A percentile compares a stretch with the other conserved stretches of the same genome.
These are phyloP conservation scores for Cornus controversa DNA, from an alignment of 148 eudicot genomes.

Conservation along the genomic window DNA sequence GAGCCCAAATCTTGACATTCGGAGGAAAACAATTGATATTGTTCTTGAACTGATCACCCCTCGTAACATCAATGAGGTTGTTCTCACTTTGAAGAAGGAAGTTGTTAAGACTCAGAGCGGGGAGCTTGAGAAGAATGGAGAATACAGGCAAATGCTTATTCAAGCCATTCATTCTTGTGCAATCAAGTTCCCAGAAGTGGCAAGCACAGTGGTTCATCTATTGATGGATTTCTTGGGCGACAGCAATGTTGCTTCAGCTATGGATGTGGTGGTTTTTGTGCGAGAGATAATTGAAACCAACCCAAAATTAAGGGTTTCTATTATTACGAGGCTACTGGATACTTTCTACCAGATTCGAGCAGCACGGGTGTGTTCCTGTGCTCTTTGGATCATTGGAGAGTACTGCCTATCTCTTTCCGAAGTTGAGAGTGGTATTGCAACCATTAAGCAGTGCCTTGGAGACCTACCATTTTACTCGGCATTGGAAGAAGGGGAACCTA, in stretches of 20 bases:
- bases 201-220: slow-evolving; percentile 84
- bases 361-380: slow-evolving; percentile 78
- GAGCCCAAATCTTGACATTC: slow-evolving; percentile 76
- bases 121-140: slow-evolving; percentile 82
- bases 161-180: slow-evolving; percentile 88
- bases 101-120: slow-evolving; percentile 83
- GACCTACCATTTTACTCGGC: slow-evolving; percentile 72
- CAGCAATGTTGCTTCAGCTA: slow-evolving; percentile 76
- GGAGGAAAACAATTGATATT: slow-evolving; percentile 77
- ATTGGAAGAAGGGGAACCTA: slow-evolving; percentile 59
- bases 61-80: slow-evolving; percentile 74
- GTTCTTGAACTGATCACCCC: slow-evolving; percentile 75
- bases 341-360: slow-evolving; percentile 85
- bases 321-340: slow-evolving; percentile 69
- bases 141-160: slow-evolving; percentile 83
- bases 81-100: slow-evolving; percentile 81
- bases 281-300: slow-evolving; percentile 82
- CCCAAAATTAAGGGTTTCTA: slow-evolving; percentile 81
- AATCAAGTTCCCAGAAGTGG: slow-evolving; percentile 83
- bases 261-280: slow-evolving; percentile 84
- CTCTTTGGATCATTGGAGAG: slow-evolving; percentile 87
- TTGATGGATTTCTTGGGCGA: slow-evolving; percentile 93
- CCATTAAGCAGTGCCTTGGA: slow-evolving; percentile 78
- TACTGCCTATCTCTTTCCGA: slow-evolving; percentile 82
- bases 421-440: slow-evolving; percentile 76